A percentile compares a stretch with the other conserved stretches of the same genome.
phyloP scores from a whole-genome alignment of 2,329 filamentous ascomycete genomes.

The Daldinia eschscholtzii region DNA sequence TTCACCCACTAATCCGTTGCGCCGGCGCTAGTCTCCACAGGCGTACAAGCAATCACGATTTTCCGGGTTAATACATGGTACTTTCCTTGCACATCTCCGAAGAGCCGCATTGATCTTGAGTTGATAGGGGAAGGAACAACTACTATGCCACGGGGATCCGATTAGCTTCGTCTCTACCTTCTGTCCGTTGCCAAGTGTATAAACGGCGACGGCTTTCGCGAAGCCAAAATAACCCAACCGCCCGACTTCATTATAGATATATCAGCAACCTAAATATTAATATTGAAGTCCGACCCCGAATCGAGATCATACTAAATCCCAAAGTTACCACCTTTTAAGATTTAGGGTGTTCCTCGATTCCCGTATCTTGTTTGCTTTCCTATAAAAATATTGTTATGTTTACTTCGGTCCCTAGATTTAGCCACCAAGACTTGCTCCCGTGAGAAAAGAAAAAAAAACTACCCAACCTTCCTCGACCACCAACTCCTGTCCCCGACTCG shows the following conservation, averaged over 20 bases:
- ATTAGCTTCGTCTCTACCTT: slow-evolving; percentile 6
- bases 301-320: slow-evolving; percentile 12
- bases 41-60: not conserved
- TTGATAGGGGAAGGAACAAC: slow-evolving; percentile 15
- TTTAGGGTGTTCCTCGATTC: not conserved
- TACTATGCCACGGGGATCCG: slow-evolving; percentile 17
- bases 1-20: slow-evolving; percentile 2
- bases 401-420: no score
- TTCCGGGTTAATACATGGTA: slow-evolving; percentile 6
- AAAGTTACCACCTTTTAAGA: slow-evolving; percentile 22
- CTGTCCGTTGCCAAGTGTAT: slow-evolving; percentile 31
- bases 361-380: not conserved
- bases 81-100: slow-evolving; percentile 11
- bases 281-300: not conserved
- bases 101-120: slow-evolving; percentile 37
- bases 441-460: not conserved
- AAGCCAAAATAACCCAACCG: slow-evolving; percentile 10
- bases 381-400: slow-evolving; percentile 13
- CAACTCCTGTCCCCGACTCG: no score
- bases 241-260: slow-evolving; percentile 15
- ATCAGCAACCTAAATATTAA: slow-evolving; percentile 1
- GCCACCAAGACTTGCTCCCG: not conserved
- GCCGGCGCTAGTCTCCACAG: not conserved
- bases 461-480: not conserved
- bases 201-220: slow-evolving; percentile 5